These are phyloP conservation scores for Carex parvula DNA, from an alignment of 176 grass and related monocot genomes.

Conservation along the genomic window DNA sequence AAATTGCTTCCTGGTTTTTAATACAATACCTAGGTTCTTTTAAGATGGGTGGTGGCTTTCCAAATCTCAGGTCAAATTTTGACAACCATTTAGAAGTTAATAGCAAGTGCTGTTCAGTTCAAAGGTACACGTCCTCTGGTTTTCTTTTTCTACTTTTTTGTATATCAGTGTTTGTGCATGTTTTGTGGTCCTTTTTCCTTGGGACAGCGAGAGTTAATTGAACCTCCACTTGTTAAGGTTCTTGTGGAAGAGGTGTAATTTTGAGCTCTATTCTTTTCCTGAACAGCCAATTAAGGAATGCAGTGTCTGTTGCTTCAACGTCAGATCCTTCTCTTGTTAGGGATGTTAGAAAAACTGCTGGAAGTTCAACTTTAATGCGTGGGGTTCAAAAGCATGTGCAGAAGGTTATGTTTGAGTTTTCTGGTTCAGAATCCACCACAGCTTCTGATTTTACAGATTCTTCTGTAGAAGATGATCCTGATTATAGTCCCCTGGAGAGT, in stretches of 20 bases:
- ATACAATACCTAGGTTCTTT: not conserved
- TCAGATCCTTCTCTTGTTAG: not conserved
- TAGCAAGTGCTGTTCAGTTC: not conserved
- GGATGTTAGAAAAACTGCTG: not conserved
- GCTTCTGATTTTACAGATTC: not conserved
- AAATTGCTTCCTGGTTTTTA: not conserved
- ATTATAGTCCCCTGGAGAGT: not conserved
- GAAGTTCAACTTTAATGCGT: not conserved
- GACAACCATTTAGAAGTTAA: not conserved
- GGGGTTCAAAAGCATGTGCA: not conserved
- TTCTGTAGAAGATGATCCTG: not conserved
- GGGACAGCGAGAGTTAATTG: not conserved
- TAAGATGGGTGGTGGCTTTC: not conserved
- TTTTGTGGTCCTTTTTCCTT: not conserved
- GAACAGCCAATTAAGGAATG: not conserved
- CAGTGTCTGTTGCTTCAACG: not conserved
- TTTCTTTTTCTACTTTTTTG: not conserved
- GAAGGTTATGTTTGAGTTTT: constrained; percentile 7
- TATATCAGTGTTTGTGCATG: not conserved
- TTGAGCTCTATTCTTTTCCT: not conserved
- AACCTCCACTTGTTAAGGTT: not conserved
- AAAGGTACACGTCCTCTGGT: not conserved
- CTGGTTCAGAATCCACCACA: not conserved
- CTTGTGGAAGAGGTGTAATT: not conserved
- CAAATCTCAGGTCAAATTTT: not conserved